Evolutionary conservation across 768 basidiomycete species (phyloP).

Genomic region (Suillus decipiens): DNA sequence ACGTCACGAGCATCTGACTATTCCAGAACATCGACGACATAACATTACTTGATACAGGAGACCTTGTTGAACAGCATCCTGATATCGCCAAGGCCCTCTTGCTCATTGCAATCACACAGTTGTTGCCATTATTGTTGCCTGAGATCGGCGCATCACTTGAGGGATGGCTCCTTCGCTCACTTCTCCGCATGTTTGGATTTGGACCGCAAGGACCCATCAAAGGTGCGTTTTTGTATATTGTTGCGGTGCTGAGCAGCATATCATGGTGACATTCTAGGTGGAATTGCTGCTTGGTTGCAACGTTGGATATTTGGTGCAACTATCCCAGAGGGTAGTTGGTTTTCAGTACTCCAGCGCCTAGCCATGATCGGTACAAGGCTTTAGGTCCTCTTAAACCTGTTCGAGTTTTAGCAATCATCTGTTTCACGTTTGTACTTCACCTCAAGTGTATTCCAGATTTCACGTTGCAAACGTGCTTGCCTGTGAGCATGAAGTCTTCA

Average conservation of each 20-base stretch:
- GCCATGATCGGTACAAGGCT: not conserved
- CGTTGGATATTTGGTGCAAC: not conserved
- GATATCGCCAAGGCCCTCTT: constrained; percentile 27
- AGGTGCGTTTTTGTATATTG: constrained; percentile 22
- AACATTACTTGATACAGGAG: constrained; percentile 25
- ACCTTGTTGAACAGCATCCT: constrained; percentile 40
- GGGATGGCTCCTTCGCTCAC: constrained; percentile 29
- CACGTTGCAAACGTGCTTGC: not conserved
- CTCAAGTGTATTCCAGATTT: not conserved
- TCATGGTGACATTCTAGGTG: not conserved
- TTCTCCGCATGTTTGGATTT: constrained; percentile 39
- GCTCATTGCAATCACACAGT: constrained; percentile 15
- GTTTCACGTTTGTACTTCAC: not conserved
- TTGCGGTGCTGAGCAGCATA: not conserved
- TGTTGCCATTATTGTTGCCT: not conserved
- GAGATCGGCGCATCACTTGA: constrained; percentile 28
- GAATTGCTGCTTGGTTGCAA: not conserved
- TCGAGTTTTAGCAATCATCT: not conserved
- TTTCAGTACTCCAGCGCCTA: not conserved
- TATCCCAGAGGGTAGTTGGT: not conserved
- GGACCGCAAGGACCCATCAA: constrained; percentile 35
- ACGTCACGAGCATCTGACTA: not conserved
- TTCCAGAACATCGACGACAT: not conserved
- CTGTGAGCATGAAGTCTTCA: not conserved
- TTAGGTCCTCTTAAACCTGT: not conserved